These are phyloP conservation scores for Amaranthus hypochondriacus DNA, from an alignment of 148 eudicot genomes.

Conservation along the genomic window DNA sequence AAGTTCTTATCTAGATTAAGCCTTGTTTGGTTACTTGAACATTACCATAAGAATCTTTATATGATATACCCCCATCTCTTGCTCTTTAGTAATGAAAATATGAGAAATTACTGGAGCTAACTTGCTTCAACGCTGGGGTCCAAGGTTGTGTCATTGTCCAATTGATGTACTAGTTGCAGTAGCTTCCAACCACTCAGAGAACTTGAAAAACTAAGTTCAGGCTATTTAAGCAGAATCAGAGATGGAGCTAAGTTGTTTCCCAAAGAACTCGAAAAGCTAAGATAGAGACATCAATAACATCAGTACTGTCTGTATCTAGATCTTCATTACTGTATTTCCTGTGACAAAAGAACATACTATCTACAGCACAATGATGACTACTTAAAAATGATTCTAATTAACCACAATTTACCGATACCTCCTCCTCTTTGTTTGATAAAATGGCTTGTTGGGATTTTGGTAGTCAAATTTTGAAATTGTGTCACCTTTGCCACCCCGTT, in stretches of 20 bases:
- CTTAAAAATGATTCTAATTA: neutral
- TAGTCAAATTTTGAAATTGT: neutral
- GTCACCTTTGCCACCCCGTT: too few relatives aligned
- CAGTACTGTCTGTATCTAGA: neutral
- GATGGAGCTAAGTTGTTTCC: too few relatives aligned
- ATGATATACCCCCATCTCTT: neutral
- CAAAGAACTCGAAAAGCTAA: neutral
- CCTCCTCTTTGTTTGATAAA: neutral
- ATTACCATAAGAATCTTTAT: neutral
- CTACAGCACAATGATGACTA: neutral
- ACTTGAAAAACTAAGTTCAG: neutral
- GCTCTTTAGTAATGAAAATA: neutral
- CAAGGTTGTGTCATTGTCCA: neutral
- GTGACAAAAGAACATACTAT: neutral
- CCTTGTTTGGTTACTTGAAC: neutral
- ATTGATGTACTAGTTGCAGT: neutral
- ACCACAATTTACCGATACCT: too few relatives aligned
- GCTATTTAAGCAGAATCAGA: neutral
- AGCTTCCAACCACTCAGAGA: neutral
- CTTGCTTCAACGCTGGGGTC: neutral
- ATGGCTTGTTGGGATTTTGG: neutral
- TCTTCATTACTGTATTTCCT: neutral
- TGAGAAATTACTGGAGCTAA: neutral
- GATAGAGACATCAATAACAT: neutral
- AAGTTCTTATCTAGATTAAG: too few relatives aligned